Conservation (phyloP, 2,329 filamentous ascomycete genomes). For the Fusarium buharicum region DNA sequence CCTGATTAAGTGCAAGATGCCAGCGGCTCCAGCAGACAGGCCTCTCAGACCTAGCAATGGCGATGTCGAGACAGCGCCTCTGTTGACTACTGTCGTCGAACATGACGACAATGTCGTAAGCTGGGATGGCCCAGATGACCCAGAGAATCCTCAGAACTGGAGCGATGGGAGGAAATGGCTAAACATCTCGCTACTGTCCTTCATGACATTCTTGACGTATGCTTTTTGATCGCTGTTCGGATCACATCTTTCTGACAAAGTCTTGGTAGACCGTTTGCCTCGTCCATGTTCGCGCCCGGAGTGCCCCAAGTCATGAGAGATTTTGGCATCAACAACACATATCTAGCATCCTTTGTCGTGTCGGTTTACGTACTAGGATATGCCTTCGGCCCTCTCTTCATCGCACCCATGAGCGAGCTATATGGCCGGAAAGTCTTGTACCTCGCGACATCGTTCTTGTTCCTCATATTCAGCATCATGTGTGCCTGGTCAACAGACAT, state of each 20-base stretch:
- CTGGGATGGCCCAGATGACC: conserved; percentile 67
- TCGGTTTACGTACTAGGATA: conserved; percentile 31
- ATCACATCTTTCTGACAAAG: background rate
- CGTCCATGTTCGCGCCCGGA: conserved; percentile 41
- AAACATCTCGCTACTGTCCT: conserved; percentile 53
- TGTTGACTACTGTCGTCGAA: too few relatives aligned
- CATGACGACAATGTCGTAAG: conserved; percentile 59
- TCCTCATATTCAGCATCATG: conserved; percentile 18
- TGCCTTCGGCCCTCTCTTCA: conserved; percentile 31
- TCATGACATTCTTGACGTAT: conserved; percentile 59
- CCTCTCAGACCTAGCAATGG: too few relatives aligned
- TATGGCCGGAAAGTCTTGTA: conserved; percentile 33
- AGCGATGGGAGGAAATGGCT: conserved; percentile 52
- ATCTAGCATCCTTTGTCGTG: conserved; percentile 27
- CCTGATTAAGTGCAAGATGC: too few relatives aligned
- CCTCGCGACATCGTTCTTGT: conserved; percentile 11
- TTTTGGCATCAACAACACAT: conserved; percentile 21
- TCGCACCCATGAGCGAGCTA: conserved; percentile 34
- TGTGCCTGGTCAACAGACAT: conserved; percentile 27
- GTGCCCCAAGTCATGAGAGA: conserved; percentile 23
- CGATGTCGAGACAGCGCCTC: too few relatives aligned
- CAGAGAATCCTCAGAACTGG: conserved; percentile 74
- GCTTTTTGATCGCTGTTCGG: background rate
- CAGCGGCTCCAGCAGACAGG: too few relatives aligned
- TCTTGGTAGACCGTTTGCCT: conserved; percentile 8